phyloP scores from a whole-genome alignment of 2,329 filamentous ascomycete species.

The Ophiostoma piceae region DNA sequence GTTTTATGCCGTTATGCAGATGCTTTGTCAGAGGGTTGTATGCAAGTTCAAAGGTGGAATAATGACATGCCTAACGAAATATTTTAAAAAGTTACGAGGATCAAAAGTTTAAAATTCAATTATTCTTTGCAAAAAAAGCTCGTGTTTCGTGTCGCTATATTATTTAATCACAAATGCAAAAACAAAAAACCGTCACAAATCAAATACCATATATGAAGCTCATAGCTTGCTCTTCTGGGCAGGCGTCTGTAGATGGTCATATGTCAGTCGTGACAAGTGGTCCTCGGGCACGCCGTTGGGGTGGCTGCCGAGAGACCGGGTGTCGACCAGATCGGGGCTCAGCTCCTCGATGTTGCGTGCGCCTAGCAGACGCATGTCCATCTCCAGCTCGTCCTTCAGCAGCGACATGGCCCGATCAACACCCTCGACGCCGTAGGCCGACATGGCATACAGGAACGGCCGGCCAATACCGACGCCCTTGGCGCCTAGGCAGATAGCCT shows the following conservation, averaged over 20 bases:
- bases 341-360: slow-evolving; percentile 69
- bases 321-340: slow-evolving; percentile 74
- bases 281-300: slow-evolving; percentile 47
- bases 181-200: neutral
- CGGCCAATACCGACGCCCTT: slow-evolving; percentile 89
- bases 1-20: neutral
- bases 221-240: slow-evolving; percentile 51
- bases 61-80: neutral
- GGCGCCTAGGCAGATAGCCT: slow-evolving; percentile 87
- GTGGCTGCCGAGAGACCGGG: slow-evolving; percentile 58
- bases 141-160: neutral
- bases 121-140: too few relatives aligned
- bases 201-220: neutral
- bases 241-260: slow-evolving; percentile 51
- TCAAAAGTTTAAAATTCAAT: too few relatives aligned
- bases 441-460: slow-evolving; percentile 96
- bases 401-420: slow-evolving; percentile 90
- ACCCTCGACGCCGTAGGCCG: slow-evolving; percentile 77
- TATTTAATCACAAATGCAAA: neutral
- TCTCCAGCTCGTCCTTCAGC: slow-evolving; percentile 94
- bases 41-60: neutral
- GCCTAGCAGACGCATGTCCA: slow-evolving; percentile 96
- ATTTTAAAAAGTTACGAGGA: too few relatives aligned
- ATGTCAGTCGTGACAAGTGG: slow-evolving; percentile 44
- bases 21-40: neutral